Evolutionary conservation across 2,329 filamentous ascomycete species (phyloP).

Genomic region (Coniella vitis): DNA sequence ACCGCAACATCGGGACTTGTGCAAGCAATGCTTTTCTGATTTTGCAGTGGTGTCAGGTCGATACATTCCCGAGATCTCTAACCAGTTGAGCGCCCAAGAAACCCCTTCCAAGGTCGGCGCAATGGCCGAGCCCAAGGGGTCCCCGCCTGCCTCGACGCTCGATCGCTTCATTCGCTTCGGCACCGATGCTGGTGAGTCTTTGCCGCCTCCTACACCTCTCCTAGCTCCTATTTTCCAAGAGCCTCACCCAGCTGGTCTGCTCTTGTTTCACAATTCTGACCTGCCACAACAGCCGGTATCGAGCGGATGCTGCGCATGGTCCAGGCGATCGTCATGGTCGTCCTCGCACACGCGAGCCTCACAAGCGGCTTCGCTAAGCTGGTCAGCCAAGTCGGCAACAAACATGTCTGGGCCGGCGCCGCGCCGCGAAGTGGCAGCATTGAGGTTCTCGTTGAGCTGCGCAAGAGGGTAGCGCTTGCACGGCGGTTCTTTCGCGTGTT

Average conservation of each 20-base stretch:
- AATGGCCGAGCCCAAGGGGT: neutral
- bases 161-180: conserved; percentile 32
- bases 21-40: no score
- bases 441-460: conserved; percentile 4
- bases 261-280: no score
- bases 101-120: no score
- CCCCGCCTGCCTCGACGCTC: conserved; percentile 18
- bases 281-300: conserved; percentile 6
- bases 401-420: conserved; percentile 6
- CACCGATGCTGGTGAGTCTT: conserved; percentile 22
- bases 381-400: conserved; percentile 8
- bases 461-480: conserved; percentile 18
- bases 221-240: neutral
- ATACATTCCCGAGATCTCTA: no score
- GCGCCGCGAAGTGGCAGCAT: neutral
- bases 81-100: no score
- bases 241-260: neutral
- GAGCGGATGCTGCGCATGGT: conserved; percentile 13
- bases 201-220: no score
- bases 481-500: conserved; percentile 63
- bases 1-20: neutral
- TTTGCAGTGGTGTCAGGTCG: no score
- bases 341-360: conserved; percentile 8
- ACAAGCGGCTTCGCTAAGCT: conserved; percentile 2
- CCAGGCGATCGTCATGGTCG: conserved; percentile 12